Conservation (phyloP, 2,329 filamentous ascomycete species). For the Curvularia sp. region DNA sequence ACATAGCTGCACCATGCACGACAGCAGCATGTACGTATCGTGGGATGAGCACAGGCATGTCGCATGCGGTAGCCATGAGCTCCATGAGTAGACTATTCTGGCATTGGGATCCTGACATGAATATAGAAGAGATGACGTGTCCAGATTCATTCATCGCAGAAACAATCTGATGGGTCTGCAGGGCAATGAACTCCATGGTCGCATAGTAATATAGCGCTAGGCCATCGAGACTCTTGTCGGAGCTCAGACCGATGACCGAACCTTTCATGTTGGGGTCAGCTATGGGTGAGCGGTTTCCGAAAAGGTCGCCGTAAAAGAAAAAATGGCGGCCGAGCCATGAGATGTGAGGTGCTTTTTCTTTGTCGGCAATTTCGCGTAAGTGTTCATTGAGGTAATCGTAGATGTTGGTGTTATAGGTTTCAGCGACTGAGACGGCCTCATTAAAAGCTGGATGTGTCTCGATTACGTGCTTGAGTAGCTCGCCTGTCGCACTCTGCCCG, state of each 20-base stretch:
- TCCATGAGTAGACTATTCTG: constrained; percentile 93
- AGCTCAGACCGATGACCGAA: constrained; percentile 83
- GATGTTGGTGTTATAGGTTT: constrained; percentile 84
- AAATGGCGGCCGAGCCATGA: constrained; percentile 89
- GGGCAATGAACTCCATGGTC: constrained; percentile 96
- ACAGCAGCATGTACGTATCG: constrained; percentile 94
- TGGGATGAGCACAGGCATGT: constrained; percentile 92
- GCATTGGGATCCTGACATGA: constrained; percentile 98
- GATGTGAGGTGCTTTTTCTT: constrained; percentile 74
- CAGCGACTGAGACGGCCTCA: constrained; percentile 78
- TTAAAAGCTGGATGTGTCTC: constrained; percentile 93
- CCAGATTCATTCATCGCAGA: constrained; percentile 91
- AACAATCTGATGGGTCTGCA: constrained; percentile 95
- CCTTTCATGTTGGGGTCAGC: constrained; percentile 94
- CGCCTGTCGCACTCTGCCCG: constrained; percentile 94
- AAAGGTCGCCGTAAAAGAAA: constrained; percentile 98
- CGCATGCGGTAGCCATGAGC: constrained; percentile 87
- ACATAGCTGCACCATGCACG: constrained; percentile 97
- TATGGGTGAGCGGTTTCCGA: constrained; percentile 93
- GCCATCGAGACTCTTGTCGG: constrained; percentile 84
- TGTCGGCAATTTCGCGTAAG: constrained; percentile 76
- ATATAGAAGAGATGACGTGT: constrained; percentile 88
- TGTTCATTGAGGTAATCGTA: constrained; percentile 95
- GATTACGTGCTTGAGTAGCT: constrained; percentile 90
- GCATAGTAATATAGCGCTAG: constrained; percentile 93